A percentile compares a stretch with the other conserved stretches of the same genome.
These are phyloP conservation scores for Fibroporia radiculosa DNA, from an alignment of 768 basidiomycete genomes.

Conservation along the genomic window DNA sequence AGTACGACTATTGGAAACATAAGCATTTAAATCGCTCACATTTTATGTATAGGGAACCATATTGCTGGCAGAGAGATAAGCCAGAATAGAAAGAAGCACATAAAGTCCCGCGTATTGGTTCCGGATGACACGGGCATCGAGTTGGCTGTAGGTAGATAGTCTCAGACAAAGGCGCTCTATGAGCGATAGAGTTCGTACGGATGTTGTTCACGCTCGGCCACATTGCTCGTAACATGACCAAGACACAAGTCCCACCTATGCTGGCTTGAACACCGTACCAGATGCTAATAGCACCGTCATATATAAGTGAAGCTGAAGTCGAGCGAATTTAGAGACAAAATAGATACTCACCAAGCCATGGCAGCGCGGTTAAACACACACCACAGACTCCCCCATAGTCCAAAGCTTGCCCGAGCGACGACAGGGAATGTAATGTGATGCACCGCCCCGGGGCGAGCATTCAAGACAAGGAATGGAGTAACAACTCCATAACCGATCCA, in stretches of 20 bases:
- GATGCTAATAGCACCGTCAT: constrained; percentile 32
- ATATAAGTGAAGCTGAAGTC: background rate
- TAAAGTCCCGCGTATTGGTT: constrained; percentile 65
- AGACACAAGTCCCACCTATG: constrained; percentile 75
- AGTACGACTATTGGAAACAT: constrained; percentile 3
- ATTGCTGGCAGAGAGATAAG: constrained; percentile 70
- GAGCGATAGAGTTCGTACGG: constrained; percentile 33
- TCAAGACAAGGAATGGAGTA: constrained; percentile 67
- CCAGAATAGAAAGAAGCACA: constrained; percentile 87
- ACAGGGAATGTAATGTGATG: constrained; percentile 76
- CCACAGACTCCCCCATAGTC: constrained; percentile 73
- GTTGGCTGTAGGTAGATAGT: constrained; percentile 40
- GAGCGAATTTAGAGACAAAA: background rate
- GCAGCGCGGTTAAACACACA: constrained; percentile 68
- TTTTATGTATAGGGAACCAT: constrained; percentile 78
- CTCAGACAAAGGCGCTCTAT: background rate
- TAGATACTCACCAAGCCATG: constrained; percentile 55
- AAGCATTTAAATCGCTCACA: constrained; percentile 35
- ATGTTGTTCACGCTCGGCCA: constrained; percentile 68
- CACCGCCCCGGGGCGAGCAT: constrained; percentile 70
- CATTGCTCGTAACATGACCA: constrained; percentile 67
- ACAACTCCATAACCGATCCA: constrained; percentile 39
- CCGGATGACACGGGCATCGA: constrained; percentile 66
- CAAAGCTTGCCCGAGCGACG: constrained; percentile 69
- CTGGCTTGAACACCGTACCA: constrained; percentile 79